A percentile compares a stretch with the other conserved stretches of the same genome.
Conservation (phyloP, 2,329 filamentous ascomycete species). For the Fusarium sp. region DNA sequence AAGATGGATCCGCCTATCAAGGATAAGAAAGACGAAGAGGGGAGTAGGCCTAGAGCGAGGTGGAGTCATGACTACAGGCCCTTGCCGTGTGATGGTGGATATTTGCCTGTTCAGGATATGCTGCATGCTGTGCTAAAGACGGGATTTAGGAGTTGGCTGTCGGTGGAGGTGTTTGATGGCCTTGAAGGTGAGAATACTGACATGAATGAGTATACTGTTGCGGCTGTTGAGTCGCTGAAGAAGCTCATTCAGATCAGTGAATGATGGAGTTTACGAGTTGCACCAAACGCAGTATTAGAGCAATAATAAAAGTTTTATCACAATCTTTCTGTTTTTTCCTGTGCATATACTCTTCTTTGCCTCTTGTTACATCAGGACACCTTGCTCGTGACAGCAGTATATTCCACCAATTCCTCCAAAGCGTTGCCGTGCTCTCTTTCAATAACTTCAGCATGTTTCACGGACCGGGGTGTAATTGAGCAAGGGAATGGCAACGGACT, state of each 20-base stretch:
- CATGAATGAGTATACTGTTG: slow-evolving; percentile 13
- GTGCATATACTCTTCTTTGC: rapidly evolving
- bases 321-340: rapidly evolving
- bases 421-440: slow-evolving; percentile 46
- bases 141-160: slow-evolving; percentile 74
- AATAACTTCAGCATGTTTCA: slow-evolving; percentile 46
- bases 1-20: slow-evolving; percentile 66
- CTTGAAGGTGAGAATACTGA: slow-evolving; percentile 9
- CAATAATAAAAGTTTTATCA: not conserved
- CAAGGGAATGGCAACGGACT: slow-evolving; percentile 55
- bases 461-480: slow-evolving; percentile 51
- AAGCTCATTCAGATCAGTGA: not conserved
- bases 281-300: too few relatives aligned
- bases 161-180: slow-evolving; percentile 74
- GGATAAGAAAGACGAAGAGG: slow-evolving; percentile 57
- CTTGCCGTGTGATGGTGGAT: slow-evolving; percentile 75
- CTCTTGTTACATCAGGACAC: slow-evolving; percentile 24
- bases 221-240: slow-evolving; percentile 19
- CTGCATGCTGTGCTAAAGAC: slow-evolving; percentile 73
- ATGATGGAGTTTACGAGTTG: not conserved
- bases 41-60: slow-evolving; percentile 67
- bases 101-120: slow-evolving; percentile 74
- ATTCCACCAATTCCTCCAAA: slow-evolving; percentile 40
- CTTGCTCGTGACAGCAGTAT: slow-evolving; percentile 38
- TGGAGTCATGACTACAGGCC: slow-evolving; percentile 81